phyloP scores from a whole-genome alignment of 352 stramenopile species.

The Pythium periplocum region DNA sequence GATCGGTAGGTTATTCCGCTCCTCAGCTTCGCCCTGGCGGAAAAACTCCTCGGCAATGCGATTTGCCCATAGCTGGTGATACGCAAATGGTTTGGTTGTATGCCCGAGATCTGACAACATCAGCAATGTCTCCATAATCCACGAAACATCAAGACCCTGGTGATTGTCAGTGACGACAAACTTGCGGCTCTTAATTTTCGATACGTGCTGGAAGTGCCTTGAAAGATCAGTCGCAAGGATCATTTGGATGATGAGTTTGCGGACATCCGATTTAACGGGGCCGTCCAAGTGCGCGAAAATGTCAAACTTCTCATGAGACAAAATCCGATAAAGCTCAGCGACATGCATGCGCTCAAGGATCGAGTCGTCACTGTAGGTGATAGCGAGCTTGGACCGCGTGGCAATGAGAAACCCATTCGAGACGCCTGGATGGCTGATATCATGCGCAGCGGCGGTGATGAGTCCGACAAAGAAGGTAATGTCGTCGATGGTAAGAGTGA shows the following conservation, averaged over 20 bases:
- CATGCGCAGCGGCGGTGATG: constrained; percentile 85
- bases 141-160: constrained; percentile 42
- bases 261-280: constrained; percentile 28
- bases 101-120: constrained; percentile 67
- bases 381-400: constrained; percentile 83
- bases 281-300: constrained; percentile 45
- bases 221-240: constrained; percentile 76
- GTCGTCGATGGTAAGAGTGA: constrained; percentile 56
- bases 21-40: constrained; percentile 55
- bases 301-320: constrained; percentile 59
- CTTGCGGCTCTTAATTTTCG: constrained; percentile 63
- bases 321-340: constrained; percentile 54
- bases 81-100: constrained; percentile 56
- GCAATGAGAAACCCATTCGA: constrained; percentile 90
- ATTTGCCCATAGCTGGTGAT: constrained; percentile 55
- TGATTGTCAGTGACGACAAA: constrained; percentile 45
- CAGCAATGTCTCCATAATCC: constrained; percentile 71
- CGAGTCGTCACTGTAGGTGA: constrained; percentile 91
- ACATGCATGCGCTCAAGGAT: constrained; percentile 82
- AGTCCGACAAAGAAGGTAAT: constrained; percentile 58
- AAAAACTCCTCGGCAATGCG: constrained; percentile 70
- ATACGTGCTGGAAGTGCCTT: constrained; percentile 64
- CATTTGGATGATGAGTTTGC: constrained; percentile 73
- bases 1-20: constrained; percentile 42
- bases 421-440: constrained; percentile 89